Base-by-base conservation (phyloP, 352 stramenopile species). In the Pythium periplocum region DNA sequence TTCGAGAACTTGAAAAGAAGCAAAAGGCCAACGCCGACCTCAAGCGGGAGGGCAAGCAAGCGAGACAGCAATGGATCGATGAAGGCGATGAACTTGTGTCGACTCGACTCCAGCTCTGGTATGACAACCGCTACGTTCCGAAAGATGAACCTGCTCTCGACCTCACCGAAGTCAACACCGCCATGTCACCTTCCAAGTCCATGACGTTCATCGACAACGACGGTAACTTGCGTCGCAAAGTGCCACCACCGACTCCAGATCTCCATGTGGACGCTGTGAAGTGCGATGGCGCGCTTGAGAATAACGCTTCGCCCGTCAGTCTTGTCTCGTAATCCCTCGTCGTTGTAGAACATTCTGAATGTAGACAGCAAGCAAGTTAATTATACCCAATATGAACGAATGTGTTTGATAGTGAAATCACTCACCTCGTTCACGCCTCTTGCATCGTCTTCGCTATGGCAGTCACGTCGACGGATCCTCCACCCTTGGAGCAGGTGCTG, bases 181-280 rank as follows among this genome's bases (percentile, higher is more conserved):
- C 50, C 4, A 11, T 35, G 5, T 77, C 64, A 7, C 73, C 75
- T 41, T 83, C 73, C 33, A 69, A 66, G 31, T 48, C 57, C 12
- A 57, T 69, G 41, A 58, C 64, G 11, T 86, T 71, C 49, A 73
- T 86, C 48, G 75, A 86, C 36, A 6, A 61, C 0, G 59, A 73
- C 10, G 73, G 73, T 0, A 86, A 86, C 45, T 48, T 84, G 12
- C 69, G 73, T 7, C 71, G 73, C 33, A 59, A 66, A 33, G 57
- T 50, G 26, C 35, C 17, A 9, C 35, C 34, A 17, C 42, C 17
- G 17, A 26, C 17, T 26, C 17, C 17, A 26, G 17, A 26, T 26
- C 17, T 26, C 17, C 17, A 26, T 26, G 0, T 26, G 17, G 17
- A 26, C 17, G 17, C 17, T 26, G 17, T 26, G 17, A 26, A 26